Evolutionary conservation across 805 yeast genomes (phyloP).

Genomic region (Suhomyces sp.): DNA sequence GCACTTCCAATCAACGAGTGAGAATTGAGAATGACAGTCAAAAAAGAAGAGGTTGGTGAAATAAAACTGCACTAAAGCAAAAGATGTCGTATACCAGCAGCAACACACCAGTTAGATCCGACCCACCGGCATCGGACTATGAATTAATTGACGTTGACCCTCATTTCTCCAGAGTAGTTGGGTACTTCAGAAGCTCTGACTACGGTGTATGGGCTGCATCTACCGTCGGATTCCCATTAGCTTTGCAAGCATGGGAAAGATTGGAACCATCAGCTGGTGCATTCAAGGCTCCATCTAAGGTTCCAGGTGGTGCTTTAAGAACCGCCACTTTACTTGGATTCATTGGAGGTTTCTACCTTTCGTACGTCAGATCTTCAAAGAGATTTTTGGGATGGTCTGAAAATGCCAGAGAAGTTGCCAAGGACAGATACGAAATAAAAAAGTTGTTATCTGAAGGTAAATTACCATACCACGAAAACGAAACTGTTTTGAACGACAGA

Average conservation of each 20-base stretch:
- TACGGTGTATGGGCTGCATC: constrained; percentile 46
- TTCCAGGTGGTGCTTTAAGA: constrained; percentile 56
- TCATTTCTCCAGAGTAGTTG: constrained; percentile 64
- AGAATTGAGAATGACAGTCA: constrained; percentile 19
- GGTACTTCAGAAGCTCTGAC: constrained; percentile 70
- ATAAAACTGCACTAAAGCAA: constrained; percentile 3
- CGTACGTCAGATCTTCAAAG: constrained; percentile 63
- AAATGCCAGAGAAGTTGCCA: constrained; percentile 64
- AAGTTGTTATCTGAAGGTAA: constrained; percentile 59
- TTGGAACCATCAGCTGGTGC: constrained; percentile 42
- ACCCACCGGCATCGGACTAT: constrained; percentile 35
- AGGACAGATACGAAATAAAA: constrained; percentile 74
- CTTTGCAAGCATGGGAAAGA: constrained; percentile 41
- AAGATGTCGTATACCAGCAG: constrained; percentile 38
- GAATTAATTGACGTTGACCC: constrained; percentile 76
- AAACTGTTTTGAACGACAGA: constrained; percentile 54
- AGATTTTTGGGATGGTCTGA: constrained; percentile 80
- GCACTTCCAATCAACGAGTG: constrained; percentile 36
- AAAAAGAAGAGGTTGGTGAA: constrained; percentile 4
- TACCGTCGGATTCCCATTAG: constrained; percentile 42
- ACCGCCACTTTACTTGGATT: constrained; percentile 61
- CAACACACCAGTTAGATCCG: constrained; percentile 41
- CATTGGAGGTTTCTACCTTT: constrained; percentile 69
- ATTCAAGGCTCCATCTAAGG: constrained; percentile 44
- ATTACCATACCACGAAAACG: constrained; percentile 65